Base-by-base conservation (phyloP, 495 filamentous ascomycete genomes). In the Podospora didyma region DNA sequence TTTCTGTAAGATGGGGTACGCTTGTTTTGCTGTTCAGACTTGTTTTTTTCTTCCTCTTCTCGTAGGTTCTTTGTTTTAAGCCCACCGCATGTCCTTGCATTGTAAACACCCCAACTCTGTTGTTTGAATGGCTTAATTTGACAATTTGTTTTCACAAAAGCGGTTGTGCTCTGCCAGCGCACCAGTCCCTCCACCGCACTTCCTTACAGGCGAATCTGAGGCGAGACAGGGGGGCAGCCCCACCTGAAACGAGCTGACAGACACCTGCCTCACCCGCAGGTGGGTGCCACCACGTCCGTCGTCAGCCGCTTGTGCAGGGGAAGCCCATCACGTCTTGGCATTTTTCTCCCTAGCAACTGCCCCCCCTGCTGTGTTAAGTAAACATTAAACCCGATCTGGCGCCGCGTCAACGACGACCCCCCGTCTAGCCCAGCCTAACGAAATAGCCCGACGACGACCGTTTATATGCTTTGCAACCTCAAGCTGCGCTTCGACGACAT, bases 401-500 rank as follows among this genome's bases (percentile, higher is more conserved):
- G 48, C n/a, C n/a, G n/a, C n/a, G n/a, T n/a, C n/a, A n/a, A n/a
- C n/a, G n/a, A n/a, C 49, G 31, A 37, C 12, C 14, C 28, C 57
- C 61, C 53, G 58, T 62, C 62, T 46, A 51, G 62, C 28, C 57
- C 61, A 51, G 58, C 64, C 62, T 46, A 51, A 59, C 62, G 64
- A 66, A 41, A 6, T n/a, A 50, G 26, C 21, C 34, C 41, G 14
- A 23, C 50, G 11, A 49, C 53, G 10, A 49, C n/a, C 5, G 2
- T 42, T 5, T 42, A 12, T 16, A 76, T 78, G 75, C 72, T 65
- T 61, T 57, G 59, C 64, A 68, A 67, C 60, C 68, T 70, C 47
- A 62, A 65, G 48, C 62, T 53, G 49, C 67, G 74, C 41, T 71
- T 66, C 46, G 57, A 62, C 61, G 63, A 72, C 46, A 65, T 69